A percentile compares a stretch with the other conserved stretches of the same genome.
phyloP scores from a whole-genome alignment of 768 basidiomycete species.

The Rhizopogon rudus region DNA sequence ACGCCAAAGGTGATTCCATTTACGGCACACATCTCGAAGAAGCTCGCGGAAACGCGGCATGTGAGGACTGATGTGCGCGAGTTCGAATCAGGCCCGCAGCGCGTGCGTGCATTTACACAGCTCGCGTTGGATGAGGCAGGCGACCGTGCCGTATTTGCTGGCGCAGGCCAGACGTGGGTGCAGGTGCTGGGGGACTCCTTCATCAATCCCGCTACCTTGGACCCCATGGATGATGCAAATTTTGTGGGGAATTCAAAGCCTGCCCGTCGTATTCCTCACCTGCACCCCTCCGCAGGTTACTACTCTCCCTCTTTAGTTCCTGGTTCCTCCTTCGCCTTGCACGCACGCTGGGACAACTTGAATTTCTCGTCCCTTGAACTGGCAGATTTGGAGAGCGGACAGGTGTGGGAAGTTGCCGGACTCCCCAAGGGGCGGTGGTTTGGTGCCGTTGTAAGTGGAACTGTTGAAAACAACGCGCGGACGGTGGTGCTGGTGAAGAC shows the following conservation, averaged over 20 bases:
- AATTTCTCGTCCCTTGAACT: conserved; percentile 63
- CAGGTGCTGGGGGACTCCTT: conserved; percentile 41
- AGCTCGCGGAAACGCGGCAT: conserved; percentile 53
- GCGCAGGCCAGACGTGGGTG: conserved; percentile 56
- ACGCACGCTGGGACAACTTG: conserved; percentile 64
- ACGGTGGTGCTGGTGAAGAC: conserved; percentile 62
- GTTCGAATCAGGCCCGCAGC: conserved; percentile 50
- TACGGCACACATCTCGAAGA: conserved; percentile 58
- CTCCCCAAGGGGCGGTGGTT: conserved; percentile 64
- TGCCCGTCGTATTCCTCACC: conserved; percentile 42
- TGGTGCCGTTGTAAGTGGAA: conserved; percentile 49
- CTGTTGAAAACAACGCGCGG: conserved; percentile 34
- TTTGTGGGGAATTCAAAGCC: conserved; percentile 18
- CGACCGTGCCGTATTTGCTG: conserved; percentile 55
- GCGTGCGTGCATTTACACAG: conserved; percentile 59
- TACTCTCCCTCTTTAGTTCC: conserved; percentile 60
- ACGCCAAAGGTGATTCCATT: conserved; percentile 50
- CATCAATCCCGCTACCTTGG: conserved; percentile 19
- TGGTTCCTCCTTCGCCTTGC: conserved; percentile 44
- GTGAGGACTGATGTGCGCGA: conserved; percentile 46
- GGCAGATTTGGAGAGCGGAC: conserved; percentile 42
- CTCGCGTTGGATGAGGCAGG: conserved; percentile 54
- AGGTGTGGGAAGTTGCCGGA: conserved; percentile 45
- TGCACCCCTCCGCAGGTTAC: conserved; percentile 45
- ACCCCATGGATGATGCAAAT: neutral